Evolutionary conservation across 345 rosid genomes (phyloP).

Genomic region (Alliaria petiolata): DNA sequence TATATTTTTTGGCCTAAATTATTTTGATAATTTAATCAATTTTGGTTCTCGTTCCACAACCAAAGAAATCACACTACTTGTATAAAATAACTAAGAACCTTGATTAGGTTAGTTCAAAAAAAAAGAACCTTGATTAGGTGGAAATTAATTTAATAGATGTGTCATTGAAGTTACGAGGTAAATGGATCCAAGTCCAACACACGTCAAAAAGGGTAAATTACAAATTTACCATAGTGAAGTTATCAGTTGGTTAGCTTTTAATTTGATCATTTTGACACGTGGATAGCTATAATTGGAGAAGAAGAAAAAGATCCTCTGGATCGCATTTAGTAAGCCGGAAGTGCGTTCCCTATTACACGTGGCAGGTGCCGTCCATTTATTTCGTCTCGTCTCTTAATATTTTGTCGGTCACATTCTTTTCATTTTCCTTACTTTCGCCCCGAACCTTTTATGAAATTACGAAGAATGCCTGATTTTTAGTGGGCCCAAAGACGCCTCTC

Average conservation of each 20-base stretch:
- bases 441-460: background rate
- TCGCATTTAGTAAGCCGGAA: background rate
- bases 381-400: background rate
- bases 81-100: no score
- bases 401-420: conserved; percentile 17
- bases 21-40: background rate
- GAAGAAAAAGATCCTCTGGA: background rate
- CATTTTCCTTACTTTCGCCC: conserved; percentile 17
- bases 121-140: background rate
- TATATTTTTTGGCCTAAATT: background rate
- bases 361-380: conserved; percentile 24
- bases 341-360: conserved; percentile 1
- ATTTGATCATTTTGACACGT: background rate
- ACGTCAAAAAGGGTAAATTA: background rate
- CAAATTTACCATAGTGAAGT: background rate
- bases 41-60: background rate
- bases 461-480: background rate
- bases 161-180: background rate
- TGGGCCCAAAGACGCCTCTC: background rate
- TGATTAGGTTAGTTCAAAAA: background rate
- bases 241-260: background rate
- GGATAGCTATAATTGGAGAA: background rate
- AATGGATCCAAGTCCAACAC: background rate
- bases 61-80: no score
- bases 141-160: background rate